Evolutionary conservation across 371 early-diverging fungal genomes (phyloP).

Genomic region (Apophysomyces variabilis): DNA sequence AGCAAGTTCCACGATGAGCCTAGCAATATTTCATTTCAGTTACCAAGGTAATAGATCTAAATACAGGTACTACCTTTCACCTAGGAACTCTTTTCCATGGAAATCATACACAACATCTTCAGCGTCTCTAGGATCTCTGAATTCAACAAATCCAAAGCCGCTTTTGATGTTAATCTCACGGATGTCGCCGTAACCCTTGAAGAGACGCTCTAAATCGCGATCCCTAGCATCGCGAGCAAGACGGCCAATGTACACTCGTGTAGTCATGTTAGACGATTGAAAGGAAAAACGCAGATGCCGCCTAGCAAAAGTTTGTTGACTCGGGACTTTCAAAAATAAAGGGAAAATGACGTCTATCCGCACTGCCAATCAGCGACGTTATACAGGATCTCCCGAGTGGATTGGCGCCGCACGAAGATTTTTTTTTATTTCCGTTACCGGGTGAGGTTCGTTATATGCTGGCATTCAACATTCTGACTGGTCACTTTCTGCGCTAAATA

Average conservation of each 20-base stretch:
- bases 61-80: slow-evolving; percentile 63
- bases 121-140: slow-evolving; percentile 73
- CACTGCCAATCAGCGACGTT: too few species aligned
- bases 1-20: slow-evolving; percentile 77
- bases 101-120: slow-evolving; percentile 76
- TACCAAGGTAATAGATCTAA: neutral
- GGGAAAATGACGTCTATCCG: too few species aligned
- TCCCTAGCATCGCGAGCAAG: slow-evolving; percentile 71
- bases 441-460: too few species aligned
- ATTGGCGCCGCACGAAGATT: too few species aligned
- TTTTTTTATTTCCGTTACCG: too few species aligned
- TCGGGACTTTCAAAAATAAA: too few species aligned
- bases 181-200: slow-evolving; percentile 70
- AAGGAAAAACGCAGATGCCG: slow-evolving; percentile 6
- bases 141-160: slow-evolving; percentile 85
- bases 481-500: too few species aligned
- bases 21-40: slow-evolving; percentile 24
- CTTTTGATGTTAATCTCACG: slow-evolving; percentile 75
- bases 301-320: neutral
- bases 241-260: slow-evolving; percentile 76
- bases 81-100: slow-evolving; percentile 73
- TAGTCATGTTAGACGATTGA: slow-evolving; percentile 39
- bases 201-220: slow-evolving; percentile 72
- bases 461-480: too few species aligned
- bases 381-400: too few species aligned